Conservation (phyloP, 2,329 filamentous ascomycete species). For the Aureobasidium sp. region DNA sequence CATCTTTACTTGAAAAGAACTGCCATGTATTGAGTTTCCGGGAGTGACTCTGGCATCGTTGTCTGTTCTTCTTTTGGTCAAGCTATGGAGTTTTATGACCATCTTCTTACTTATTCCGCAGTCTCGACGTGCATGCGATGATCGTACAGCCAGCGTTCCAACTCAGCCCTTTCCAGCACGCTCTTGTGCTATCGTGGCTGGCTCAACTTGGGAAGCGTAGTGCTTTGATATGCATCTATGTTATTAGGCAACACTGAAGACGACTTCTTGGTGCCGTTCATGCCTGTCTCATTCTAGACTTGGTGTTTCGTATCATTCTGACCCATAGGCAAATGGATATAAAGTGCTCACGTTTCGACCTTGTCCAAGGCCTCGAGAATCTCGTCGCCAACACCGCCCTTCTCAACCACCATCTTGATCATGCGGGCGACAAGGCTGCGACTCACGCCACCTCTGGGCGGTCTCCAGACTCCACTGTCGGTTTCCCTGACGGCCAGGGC, state of each 20-base stretch:
- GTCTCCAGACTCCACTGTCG: slow-evolving; percentile 68
- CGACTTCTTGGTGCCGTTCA: not conserved
- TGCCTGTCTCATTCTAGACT: not conserved
- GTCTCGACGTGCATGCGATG: not conserved
- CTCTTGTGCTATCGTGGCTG: not conserved
- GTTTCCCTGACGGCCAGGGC: slow-evolving; percentile 42
- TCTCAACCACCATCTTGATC: slow-evolving; percentile 67
- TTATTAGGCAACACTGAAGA: not conserved
- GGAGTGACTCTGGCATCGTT: not conserved
- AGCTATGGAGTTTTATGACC: not conserved
- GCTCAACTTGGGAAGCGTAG: not conserved
- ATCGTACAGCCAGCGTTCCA: too few species aligned
- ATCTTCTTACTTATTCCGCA: not conserved
- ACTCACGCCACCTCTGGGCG: slow-evolving; percentile 76
- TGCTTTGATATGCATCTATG: not conserved
- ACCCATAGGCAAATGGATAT: not conserved
- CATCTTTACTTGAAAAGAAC: not conserved
- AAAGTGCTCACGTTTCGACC: slow-evolving; percentile 48
- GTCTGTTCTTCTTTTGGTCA: not conserved
- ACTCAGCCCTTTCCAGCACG: not conserved
- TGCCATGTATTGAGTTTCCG: not conserved
- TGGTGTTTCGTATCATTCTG: not conserved
- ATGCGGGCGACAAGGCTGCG: slow-evolving; percentile 65
- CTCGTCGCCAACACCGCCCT: slow-evolving; percentile 76
- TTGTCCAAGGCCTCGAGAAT: slow-evolving; percentile 73